A percentile compares a stretch with the other conserved stretches of the same genome.
phyloP scores from a whole-genome alignment of 441 rosid species.

The Pelargonium cotyledonis region DNA sequence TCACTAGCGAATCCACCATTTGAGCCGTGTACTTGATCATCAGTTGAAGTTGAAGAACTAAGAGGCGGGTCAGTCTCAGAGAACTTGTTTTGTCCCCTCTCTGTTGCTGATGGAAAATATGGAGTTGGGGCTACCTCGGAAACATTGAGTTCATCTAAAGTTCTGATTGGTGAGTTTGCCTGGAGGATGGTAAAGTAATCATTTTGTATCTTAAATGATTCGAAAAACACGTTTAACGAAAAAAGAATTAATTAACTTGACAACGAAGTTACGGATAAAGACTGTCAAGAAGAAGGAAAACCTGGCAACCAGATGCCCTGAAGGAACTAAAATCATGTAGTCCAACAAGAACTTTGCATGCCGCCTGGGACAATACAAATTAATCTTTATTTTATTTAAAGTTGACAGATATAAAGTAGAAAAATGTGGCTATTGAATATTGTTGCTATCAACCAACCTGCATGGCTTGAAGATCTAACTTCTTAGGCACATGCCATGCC shows the following conservation, averaged over 20 bases:
- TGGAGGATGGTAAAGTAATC: constrained; percentile 23
- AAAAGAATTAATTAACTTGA: neutral
- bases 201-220: neutral
- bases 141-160: constrained; percentile 70
- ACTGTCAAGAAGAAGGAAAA: constrained; percentile 24
- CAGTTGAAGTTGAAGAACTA: constrained; percentile 20
- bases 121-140: constrained; percentile 60
- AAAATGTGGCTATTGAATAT: neutral
- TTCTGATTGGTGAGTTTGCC: constrained; percentile 82
- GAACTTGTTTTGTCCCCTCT: constrained; percentile 32
- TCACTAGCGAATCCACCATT: constrained; percentile 20
- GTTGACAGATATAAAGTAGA: constrained; percentile 2
- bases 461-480: constrained; percentile 61
- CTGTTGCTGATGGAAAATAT: constrained; percentile 56
- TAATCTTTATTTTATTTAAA: constrained; percentile 3
- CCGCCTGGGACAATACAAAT: constrained; percentile 53
- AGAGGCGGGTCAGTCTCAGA: constrained; percentile 19
- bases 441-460: constrained; percentile 43
- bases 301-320: constrained; percentile 95
- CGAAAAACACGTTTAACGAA: neutral
- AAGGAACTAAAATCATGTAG: constrained; percentile 91
- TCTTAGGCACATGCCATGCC: constrained; percentile 77
- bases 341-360: constrained; percentile 86
- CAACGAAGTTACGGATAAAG: neutral
- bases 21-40: constrained; percentile 14